phyloP scores from a whole-genome alignment of 2,329 filamentous ascomycete species.

The Septoria linicola region DNA sequence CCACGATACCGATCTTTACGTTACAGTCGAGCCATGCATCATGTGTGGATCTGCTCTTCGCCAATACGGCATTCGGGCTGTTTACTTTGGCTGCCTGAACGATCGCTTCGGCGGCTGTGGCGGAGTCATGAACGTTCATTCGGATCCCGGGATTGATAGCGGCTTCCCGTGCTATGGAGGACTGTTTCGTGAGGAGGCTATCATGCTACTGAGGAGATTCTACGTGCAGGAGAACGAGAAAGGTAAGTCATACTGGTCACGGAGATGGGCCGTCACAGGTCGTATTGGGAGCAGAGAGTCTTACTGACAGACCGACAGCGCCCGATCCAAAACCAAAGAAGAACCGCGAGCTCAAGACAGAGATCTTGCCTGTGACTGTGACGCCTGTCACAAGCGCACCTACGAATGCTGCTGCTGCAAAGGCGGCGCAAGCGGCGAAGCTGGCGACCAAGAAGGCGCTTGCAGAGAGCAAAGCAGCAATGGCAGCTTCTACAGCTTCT shows the following conservation, averaged over 20 bases:
- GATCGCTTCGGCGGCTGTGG: conserved; percentile 97
- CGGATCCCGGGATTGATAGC: conserved; percentile 69
- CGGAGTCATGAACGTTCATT: conserved; percentile 84
- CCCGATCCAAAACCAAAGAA: conserved; percentile 65
- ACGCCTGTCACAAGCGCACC: conserved; percentile 21
- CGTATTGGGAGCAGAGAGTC: too few species aligned
- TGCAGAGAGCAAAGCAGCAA: conserved; percentile 1
- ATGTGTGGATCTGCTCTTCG: conserved; percentile 95
- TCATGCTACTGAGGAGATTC: conserved; percentile 86
- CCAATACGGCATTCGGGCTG: conserved; percentile 81
- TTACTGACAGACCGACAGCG: conserved; percentile 42
- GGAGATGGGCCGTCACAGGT: background rate
- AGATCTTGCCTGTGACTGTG: conserved; percentile 51
- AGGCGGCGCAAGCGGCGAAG: conserved; percentile 11
- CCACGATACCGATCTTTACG: conserved; percentile 77
- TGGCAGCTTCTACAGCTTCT: too few species aligned
- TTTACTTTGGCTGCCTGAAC: conserved; percentile 94
- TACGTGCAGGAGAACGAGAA: conserved; percentile 98
- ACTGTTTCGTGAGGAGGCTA: conserved; percentile 86
- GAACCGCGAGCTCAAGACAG: conserved; percentile 62
- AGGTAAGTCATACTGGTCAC: conserved; percentile 53
- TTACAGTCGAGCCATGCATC: conserved; percentile 97
- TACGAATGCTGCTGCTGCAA: conserved; percentile 19
- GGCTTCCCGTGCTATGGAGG: conserved; percentile 83
- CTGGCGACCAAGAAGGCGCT: conserved; percentile 7